Base-by-base conservation (phyloP, 2,329 filamentous ascomycete species). In the Fusarium begoniae region DNA sequence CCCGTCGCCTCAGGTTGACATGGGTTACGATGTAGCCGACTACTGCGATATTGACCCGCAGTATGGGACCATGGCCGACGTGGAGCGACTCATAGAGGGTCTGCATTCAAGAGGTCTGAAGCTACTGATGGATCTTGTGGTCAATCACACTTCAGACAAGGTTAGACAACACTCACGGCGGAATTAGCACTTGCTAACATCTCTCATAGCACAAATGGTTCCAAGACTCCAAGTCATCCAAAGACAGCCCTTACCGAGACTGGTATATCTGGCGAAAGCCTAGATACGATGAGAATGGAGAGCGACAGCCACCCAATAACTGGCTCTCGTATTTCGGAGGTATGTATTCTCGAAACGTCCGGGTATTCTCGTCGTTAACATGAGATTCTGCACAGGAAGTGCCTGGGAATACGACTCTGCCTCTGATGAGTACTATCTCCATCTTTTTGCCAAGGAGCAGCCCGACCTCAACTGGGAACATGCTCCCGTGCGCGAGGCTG, bases 391-490 rank as follows among this genome's bases (percentile, higher is more conserved):
- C 10, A 4, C 5, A 69, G 70, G 70, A 11, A 74, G 72, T 41
- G 74, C 70, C 8, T 76, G 72, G 75, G 63, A 73, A 7, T 76
- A 73, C 8, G 75, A 76, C 20, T 22, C 65, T 10, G 80, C 82
- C 10, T 92, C 91, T 0, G 85, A 87, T 55, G 90, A 94, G 80
- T 94, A 93, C 79, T 94, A 93, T 75, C 88, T 94, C 3, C 89
- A 91, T 69, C 84, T 95, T 13, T 95, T 93, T 79, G 89, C 90
- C 9, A 86, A 87, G 5, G 89, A 92, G 67, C 92, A 94, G 77
- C 93, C 93, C 0, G 93, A 95, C 75, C 85, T 95, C 18, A 95
- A 95, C 81, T 95, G 93, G 92, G 91, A 94, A 75, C 91, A 91
- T 66, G 84, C 86, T 0, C 89, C 88, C 3, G 88, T 92, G 1